A percentile compares a stretch with the other conserved stretches of the same genome.
These are phyloP conservation scores for Elongisporangium prolatum DNA, from an alignment of 352 stramenopile genomes.

Conservation along the genomic window DNA sequence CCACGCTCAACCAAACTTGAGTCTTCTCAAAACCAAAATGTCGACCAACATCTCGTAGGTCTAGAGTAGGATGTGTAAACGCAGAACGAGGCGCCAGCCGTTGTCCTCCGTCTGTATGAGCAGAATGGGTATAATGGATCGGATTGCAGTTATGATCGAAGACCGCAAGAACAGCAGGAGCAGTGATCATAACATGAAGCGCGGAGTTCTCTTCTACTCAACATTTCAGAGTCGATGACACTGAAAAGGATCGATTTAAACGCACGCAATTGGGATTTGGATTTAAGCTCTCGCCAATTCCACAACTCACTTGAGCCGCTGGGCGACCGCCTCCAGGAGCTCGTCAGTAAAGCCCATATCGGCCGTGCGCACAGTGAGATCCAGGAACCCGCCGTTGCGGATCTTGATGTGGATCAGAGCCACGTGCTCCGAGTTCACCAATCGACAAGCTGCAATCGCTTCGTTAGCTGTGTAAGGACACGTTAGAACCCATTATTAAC, in stretches of 20 bases:
- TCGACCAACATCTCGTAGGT: neutral
- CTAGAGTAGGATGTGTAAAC: neutral
- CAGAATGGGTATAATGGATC: neutral
- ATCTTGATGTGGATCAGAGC: constrained; percentile 86
- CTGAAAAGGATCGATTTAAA: neutral
- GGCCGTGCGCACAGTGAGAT: constrained; percentile 81
- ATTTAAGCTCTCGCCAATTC: neutral
- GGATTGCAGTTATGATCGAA: neutral
- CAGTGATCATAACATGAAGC: neutral
- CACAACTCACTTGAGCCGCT: constrained; percentile 56
- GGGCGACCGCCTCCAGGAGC: constrained; percentile 53
- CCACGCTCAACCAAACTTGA: neutral
- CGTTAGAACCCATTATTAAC: neutral
- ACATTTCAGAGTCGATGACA: no score
- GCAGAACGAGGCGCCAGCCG: neutral
- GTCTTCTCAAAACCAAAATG: neutral
- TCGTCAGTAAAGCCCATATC: constrained; percentile 82
- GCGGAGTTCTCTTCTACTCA: neutral
- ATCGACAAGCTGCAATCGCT: constrained; percentile 74
- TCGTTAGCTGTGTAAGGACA: constrained; percentile 67
- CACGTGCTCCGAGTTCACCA: constrained; percentile 80
- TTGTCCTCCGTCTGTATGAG: neutral
- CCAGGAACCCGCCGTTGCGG: constrained; percentile 74
- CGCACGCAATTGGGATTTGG: neutral
- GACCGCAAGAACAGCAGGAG: neutral